Percentiles rank a stretch among this genome's conserved stretches.
phyloP scores from a whole-genome alignment of 2,329 filamentous ascomycete species.

The Colletotrichum acutatum region DNA sequence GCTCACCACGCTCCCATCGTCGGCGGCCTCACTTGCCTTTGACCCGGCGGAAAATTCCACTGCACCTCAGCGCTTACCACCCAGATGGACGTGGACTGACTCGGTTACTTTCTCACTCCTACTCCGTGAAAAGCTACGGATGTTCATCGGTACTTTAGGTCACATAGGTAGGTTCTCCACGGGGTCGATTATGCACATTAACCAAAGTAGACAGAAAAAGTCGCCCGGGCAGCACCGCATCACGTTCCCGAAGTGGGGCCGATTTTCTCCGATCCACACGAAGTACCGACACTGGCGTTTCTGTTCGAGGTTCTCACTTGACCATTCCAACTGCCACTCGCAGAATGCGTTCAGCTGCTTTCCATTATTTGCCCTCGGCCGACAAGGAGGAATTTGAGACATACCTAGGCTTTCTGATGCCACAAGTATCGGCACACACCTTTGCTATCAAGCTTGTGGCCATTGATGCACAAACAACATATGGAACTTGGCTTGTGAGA shows the following conservation, averaged over 20 bases:
- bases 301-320: not conserved
- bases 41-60: not conserved
- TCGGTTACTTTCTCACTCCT: not conserved
- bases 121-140: not conserved
- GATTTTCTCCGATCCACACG: slow-evolving; percentile 19
- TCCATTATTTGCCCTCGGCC: not conserved
- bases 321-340: not conserved
- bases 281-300: not conserved
- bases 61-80: slow-evolving; percentile 10
- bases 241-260: slow-evolving; percentile 7
- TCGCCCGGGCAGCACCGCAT: slow-evolving; percentile 12
- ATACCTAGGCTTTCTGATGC: not conserved
- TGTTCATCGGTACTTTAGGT: not conserved
- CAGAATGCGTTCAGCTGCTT: not conserved
- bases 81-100: not conserved
- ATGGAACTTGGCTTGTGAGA: not conserved
- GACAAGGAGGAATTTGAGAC: not conserved
- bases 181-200: slow-evolving; percentile 17
- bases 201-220: not conserved
- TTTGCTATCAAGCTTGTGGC: not conserved
- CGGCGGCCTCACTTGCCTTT: slow-evolving; percentile 20
- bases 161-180: slow-evolving; percentile 5
- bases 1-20: not conserved
- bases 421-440: not conserved
- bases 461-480: not conserved